These are phyloP conservation scores for Geranium brycei DNA, from an alignment of 345 rosid genomes.

Conservation along the genomic window DNA sequence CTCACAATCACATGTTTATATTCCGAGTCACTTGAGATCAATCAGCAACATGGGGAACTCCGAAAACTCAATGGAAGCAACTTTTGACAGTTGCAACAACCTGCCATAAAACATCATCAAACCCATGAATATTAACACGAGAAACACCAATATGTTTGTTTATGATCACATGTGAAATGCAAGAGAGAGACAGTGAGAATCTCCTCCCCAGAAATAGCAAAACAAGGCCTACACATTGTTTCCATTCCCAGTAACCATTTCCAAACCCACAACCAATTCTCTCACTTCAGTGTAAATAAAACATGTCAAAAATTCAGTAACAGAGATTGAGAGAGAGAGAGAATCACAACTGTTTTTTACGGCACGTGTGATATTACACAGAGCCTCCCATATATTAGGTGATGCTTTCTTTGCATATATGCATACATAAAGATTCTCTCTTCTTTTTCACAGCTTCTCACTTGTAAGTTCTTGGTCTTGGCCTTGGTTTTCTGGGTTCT, in stretches of 20 bases:
- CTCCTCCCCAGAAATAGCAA: not conserved
- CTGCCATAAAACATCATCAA: not conserved
- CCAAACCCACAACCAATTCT: not conserved
- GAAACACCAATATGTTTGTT: no score
- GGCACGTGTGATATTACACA: conserved; percentile 8
- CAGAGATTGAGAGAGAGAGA: not conserved
- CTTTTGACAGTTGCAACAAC: no score
- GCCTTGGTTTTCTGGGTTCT: no score
- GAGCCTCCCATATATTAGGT: not conserved
- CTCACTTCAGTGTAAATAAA: not conserved
- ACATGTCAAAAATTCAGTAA: not conserved
- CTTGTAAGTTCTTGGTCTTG: not conserved
- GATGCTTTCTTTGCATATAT: not conserved
- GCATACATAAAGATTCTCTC: not conserved
- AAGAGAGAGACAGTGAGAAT: not conserved
- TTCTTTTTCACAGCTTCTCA: not conserved
- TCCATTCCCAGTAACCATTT: conserved; percentile 1
- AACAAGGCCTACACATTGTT: not conserved
- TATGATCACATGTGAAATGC: not conserved
- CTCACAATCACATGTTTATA: no score
- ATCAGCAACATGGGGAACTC: no score
- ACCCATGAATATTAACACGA: not conserved
- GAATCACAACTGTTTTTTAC: not conserved
- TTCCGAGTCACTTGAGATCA: no score
- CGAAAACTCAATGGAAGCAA: no score